These are phyloP conservation scores for Pichia sp. DNA, from an alignment of 1,139 yeast species.

Conservation along the genomic window DNA sequence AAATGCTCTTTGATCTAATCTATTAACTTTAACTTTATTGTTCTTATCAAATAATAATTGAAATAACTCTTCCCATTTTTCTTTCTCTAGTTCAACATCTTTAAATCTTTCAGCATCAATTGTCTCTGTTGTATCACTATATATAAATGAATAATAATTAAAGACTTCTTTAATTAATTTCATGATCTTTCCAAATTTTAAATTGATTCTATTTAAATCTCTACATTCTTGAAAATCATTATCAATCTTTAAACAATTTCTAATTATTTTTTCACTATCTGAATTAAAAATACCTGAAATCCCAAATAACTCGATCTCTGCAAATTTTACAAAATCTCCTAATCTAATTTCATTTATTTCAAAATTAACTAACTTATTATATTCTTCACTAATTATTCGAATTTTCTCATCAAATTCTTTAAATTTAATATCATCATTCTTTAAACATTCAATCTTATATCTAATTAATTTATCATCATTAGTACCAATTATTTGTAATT, in stretches of 20 bases:
- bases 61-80: slow-evolving; percentile 22
- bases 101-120: slow-evolving; percentile 20
- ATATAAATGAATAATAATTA: slow-evolving; percentile 27
- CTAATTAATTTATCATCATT: slow-evolving; percentile 26
- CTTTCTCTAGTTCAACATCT: slow-evolving; percentile 23
- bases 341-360: slow-evolving; percentile 15
- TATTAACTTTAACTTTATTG: slow-evolving; percentile 18
- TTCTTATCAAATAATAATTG: slow-evolving; percentile 17
- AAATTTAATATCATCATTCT: slow-evolving; percentile 12
- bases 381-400: slow-evolving; percentile 20
- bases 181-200: slow-evolving; percentile 22
- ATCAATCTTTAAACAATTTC: slow-evolving; percentile 57
- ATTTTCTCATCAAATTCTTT: slow-evolving; percentile 12
- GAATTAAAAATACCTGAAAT: slow-evolving; percentile 10
- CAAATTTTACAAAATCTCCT: slow-evolving; percentile 21
- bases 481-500: slow-evolving; percentile 28
- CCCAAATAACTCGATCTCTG: slow-evolving; percentile 24
- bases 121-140: slow-evolving; percentile 19
- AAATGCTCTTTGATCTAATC: slow-evolving; percentile 16
- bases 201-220: slow-evolving; percentile 37
- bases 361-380: slow-evolving; percentile 19
- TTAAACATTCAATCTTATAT: slow-evolving; percentile 25
- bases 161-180: slow-evolving; percentile 22
- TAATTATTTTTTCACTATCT: slow-evolving; percentile 27
- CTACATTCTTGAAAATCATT: slow-evolving; percentile 59